phyloP scores from a whole-genome alignment of 768 basidiomycete genomes.

The Mycena albidolilacea region DNA sequence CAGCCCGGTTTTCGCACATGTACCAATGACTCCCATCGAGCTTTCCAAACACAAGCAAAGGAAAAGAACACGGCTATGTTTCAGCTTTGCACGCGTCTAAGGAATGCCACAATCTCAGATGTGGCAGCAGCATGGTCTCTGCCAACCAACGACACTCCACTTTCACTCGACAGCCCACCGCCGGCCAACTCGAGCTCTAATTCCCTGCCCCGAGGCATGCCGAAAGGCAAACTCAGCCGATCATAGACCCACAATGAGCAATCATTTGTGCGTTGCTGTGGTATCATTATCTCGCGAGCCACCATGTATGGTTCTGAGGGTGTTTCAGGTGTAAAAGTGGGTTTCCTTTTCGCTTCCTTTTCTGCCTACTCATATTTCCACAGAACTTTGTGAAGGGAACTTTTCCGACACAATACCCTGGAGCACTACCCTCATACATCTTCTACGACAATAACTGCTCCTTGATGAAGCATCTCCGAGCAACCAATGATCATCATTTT shows the following conservation, averaged over 20 bases:
- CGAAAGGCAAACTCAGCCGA: background rate
- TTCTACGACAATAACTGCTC: no score
- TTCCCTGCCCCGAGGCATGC: background rate
- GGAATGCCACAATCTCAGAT: background rate
- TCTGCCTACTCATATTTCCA: background rate
- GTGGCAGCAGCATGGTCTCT: background rate
- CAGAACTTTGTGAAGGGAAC: no score
- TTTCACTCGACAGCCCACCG: background rate
- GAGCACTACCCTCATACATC: no score
- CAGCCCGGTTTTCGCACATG: constrained; percentile 12
- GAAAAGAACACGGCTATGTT: constrained; percentile 20
- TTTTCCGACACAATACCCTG: no score
- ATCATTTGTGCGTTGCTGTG: no score
- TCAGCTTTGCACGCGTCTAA: background rate
- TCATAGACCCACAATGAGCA: background rate
- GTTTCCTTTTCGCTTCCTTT: no score
- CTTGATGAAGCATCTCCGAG: no score
- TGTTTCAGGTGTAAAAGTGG: no score
- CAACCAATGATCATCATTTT: no score
- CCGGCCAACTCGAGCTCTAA: background rate
- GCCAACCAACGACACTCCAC: background rate
- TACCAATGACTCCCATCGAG: background rate
- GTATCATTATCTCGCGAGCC: no score
- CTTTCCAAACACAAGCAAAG: background rate
- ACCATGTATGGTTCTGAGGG: no score